Evolutionary conservation across 345 rosid species (phyloP), one percentile per base, ranked within the genome.

Genomic region (Pseudoturritis turrita): DNA sequence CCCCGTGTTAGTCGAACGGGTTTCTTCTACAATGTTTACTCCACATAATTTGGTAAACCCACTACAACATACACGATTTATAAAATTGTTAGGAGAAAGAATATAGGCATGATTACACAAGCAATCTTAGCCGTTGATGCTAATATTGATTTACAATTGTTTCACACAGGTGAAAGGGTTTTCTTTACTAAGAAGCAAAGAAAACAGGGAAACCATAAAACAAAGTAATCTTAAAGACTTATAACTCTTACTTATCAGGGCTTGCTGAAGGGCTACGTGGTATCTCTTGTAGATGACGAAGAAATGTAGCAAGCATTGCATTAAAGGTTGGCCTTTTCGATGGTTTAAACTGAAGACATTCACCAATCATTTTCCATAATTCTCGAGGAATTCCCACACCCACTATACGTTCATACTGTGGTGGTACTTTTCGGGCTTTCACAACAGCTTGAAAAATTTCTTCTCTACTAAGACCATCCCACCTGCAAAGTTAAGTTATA

Each of bases 361-460:
- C 99, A 14, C 99, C 99, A 76, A 95, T 87, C 99, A 91, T 95
- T 83, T 86, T 91, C 99, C 97, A 95, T 78, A 95, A 72, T 65
- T 91, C 96, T 68, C 96, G 79, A 9, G 97, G 99, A 65, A 95
- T 84, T 75, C 99, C 99, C 74, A 89, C 96, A 69, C 99, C 99
- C 7, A 95, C 96, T 39, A 95, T 95, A 82, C 96, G 89, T 45
- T 92, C 88, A 89, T 95, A 95, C 54, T 95, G 97, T 37, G 99
- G 96, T 69, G 97, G 99, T 82, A 87, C 78, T 73, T 82, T 95
- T 56, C 91, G 83, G 65, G 82, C 80, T 82, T 87, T 91, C 47
- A 91, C 87, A 81, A 91, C 97, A 77, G 94, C 85, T 73, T 91
- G 86, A 80, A 88, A 91, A 51, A 95, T 91, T 72, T 91, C 97